Conservation (phyloP, 106 monocot genomes). For the Dactylorhiza incarnata region DNA sequence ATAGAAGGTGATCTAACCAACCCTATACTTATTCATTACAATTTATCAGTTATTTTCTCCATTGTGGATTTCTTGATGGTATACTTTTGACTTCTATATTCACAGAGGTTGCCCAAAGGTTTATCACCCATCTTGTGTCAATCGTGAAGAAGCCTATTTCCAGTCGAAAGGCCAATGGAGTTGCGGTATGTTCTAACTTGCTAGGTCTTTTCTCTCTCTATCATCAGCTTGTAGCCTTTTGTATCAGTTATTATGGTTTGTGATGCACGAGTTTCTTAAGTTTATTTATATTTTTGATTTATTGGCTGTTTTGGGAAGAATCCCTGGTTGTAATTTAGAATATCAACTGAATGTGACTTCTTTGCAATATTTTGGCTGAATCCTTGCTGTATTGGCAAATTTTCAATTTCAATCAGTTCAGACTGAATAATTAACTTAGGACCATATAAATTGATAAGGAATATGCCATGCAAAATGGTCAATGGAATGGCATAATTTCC, state of each 20-base stretch:
- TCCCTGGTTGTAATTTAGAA: not conserved
- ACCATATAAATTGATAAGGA: not conserved
- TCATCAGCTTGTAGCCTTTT: not conserved
- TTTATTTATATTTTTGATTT: not conserved
- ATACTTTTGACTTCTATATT: slow-evolving; percentile 13
- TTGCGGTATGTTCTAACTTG: slow-evolving; percentile 46
- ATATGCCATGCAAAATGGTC: not conserved
- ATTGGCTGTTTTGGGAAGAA: not conserved
- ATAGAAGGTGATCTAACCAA: slow-evolving; percentile 37
- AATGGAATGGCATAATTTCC: not conserved
- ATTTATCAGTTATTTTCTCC: not conserved
- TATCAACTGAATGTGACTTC: not conserved
- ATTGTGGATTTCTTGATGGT: not conserved
- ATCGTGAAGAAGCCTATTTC: slow-evolving; percentile 82
- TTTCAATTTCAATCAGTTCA: too few species aligned
- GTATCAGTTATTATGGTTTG: not conserved
- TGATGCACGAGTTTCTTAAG: not conserved
- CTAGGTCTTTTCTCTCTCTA: not conserved
- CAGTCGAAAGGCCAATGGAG: slow-evolving; percentile 78
- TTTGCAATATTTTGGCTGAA: too few species aligned
- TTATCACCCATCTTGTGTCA: slow-evolving; percentile 88
- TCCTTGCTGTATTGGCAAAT: too few species aligned
- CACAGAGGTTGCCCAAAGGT: slow-evolving; percentile 84
- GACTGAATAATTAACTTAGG: not conserved
- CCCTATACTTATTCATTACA: not conserved